Conservation (phyloP, 345 rosid species). For the Adansonia digitata region DNA sequence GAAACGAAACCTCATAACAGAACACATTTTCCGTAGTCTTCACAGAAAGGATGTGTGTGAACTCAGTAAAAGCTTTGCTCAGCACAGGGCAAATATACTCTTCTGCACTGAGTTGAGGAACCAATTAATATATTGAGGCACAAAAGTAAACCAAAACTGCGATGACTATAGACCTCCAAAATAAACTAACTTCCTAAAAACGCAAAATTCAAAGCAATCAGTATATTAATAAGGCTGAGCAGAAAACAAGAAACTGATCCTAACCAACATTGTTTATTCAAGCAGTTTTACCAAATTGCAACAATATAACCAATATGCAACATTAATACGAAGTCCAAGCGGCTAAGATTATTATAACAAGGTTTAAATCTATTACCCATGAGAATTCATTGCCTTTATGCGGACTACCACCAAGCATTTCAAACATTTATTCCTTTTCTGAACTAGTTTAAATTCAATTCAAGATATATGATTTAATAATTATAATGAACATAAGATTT, state of each 20-base stretch:
- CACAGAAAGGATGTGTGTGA: constrained; percentile 83
- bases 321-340: background rate
- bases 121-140: background rate
- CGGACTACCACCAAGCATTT: background rate
- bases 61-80: constrained; percentile 90
- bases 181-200: background rate
- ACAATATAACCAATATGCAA: background rate
- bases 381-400: background rate
- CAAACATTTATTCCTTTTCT: constrained; percentile 3
- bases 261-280: background rate
- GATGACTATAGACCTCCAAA: background rate
- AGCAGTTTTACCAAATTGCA: background rate
- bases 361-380: background rate
- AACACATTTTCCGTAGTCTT: constrained; percentile 88
- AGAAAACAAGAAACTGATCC: background rate
- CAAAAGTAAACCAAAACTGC: background rate
- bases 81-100: constrained; percentile 89
- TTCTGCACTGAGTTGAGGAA: constrained; percentile 38
- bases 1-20: constrained; percentile 63
- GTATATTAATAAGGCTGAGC: background rate
- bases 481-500: background rate
- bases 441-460: background rate
- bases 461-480: background rate
- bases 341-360: too few relatives aligned
- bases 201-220: background rate